These are phyloP conservation scores for Penstemon davidsonii DNA, from an alignment of 257 asterid genomes.

Conservation along the genomic window DNA sequence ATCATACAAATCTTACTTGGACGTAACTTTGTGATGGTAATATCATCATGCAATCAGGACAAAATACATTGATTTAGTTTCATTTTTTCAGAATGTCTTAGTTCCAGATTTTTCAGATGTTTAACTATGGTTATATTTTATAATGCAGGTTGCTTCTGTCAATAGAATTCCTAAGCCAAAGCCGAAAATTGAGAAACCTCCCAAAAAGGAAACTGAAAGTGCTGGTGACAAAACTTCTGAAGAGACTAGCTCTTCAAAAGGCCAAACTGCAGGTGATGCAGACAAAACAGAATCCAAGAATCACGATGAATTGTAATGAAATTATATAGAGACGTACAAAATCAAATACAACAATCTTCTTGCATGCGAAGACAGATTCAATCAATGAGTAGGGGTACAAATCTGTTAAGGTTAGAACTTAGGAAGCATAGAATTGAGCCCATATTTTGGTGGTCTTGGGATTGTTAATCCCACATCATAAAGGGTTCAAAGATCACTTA, in stretches of 20 bases:
- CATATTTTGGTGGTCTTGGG: slow-evolving; percentile 42
- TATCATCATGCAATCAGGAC: too few relatives aligned
- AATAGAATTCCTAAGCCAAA: slow-evolving; percentile 92
- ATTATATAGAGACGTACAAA: slow-evolving; percentile 20
- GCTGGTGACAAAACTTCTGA: slow-evolving; percentile 47
- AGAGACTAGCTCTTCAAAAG: slow-evolving; percentile 56
- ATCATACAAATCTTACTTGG: too few relatives aligned
- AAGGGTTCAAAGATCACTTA: slow-evolving; percentile 18
- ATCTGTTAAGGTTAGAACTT: slow-evolving; percentile 19
- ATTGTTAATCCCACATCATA: slow-evolving; percentile 17
- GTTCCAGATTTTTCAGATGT: background rate
- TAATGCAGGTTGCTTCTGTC: slow-evolving; percentile 62
- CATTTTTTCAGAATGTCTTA: background rate
- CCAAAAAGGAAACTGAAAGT: slow-evolving; percentile 52
- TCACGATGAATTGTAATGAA: slow-evolving; percentile 82
- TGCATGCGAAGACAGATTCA: slow-evolving; percentile 26
- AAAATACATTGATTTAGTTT: too few relatives aligned
- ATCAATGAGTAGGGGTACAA: slow-evolving; percentile 30
- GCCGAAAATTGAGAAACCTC: slow-evolving; percentile 84
- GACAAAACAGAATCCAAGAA: slow-evolving; percentile 35
- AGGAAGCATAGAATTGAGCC: slow-evolving; percentile 36
- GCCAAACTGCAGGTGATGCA: slow-evolving; percentile 40
- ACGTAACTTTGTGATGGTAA: too few relatives aligned
- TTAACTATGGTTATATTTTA: background rate
- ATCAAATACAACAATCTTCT: slow-evolving; percentile 28